phyloP scores from a whole-genome alignment of 345 rosid species.

The Pelargonium nanum region DNA sequence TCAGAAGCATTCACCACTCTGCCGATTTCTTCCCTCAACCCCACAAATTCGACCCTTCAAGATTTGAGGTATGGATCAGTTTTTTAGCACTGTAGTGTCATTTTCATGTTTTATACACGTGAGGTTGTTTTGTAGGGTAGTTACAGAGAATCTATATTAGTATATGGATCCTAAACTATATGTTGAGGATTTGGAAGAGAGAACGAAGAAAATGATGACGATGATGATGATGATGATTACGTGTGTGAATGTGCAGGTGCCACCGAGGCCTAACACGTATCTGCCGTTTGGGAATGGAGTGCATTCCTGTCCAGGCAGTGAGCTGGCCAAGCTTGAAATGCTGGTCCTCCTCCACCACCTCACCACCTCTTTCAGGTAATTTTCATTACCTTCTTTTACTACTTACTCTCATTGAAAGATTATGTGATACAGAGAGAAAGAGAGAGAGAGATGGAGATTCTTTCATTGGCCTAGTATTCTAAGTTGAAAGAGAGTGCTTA shows the following conservation, averaged over 20 bases:
- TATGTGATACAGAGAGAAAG: background rate
- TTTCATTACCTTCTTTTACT: background rate
- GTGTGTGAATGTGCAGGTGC: conserved; percentile 51
- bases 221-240: background rate
- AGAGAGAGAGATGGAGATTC: background rate
- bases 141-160: background rate
- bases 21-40: conserved; percentile 67
- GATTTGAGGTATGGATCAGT: conserved; percentile 54
- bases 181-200: background rate
- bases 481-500: no score
- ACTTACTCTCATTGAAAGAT: background rate
- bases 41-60: conserved; percentile 71
- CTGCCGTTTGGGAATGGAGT: conserved; percentile 93
- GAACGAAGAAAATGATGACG: background rate
- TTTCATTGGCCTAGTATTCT: no score
- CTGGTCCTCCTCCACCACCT: conserved; percentile 82
- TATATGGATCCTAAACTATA: background rate
- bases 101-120: conserved; percentile 24
- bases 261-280: conserved; percentile 67
- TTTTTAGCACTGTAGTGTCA: conserved; percentile 4
- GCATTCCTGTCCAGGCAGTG: conserved; percentile 97
- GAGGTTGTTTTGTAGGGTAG: conserved; percentile 39
- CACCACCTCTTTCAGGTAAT: conserved; percentile 60
- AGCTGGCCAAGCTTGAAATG: conserved; percentile 91
- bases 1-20: conserved; percentile 74